Base-by-base conservation (phyloP, 2,329 filamentous ascomycete species). In the Pestalotiopsis sp. region DNA sequence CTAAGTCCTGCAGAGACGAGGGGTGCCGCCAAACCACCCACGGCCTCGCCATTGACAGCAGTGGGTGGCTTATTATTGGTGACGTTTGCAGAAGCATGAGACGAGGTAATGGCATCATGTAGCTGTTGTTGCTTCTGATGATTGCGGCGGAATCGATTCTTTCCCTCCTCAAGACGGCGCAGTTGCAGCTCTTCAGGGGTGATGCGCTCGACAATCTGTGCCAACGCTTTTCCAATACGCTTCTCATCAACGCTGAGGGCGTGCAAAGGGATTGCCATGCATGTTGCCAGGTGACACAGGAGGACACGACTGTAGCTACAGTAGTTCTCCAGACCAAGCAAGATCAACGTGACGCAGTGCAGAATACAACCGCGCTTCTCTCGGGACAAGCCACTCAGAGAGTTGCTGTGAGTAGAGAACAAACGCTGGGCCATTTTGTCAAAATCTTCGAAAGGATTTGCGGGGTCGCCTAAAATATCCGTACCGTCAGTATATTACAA, bases 1-100 rank as follows among this genome's bases (percentile, higher is more conserved):
- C 95, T 95, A 56, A 98, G 86, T 0, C 93, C 93, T 11, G 92
- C 93, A 23, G 90, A 91, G 14, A 93, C 87, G 2, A 98, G 84
- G 0, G 94, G 91, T 1, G 92, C 90, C 9, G 93, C 92, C 11
- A 98, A 87, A 57, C 91, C 91, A 36, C 91, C 91, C 1, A 90
- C 91, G 4, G 91, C 84, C 2, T 91, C 91, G 31, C 93, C 90
- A 1, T 93, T 80, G 0, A 88, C 86, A 36, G 89, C 87, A 41
- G 69, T 70, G 59, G 59, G 27, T 31, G 27, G 31, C 36, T 20
- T 62, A 27, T 57, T 63, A 49, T 65, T 68, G 23, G 68, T 56
- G 11, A 36, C 27, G 31, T 66, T 49, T 38, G 13, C 5, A 20
- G 61, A 68, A 68, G 68, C 90, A 5, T 89, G 93, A 11, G 93